Evolutionary conservation across 2,329 filamentous ascomycete genomes (phyloP).

Genomic region (Nemania serpens): DNA sequence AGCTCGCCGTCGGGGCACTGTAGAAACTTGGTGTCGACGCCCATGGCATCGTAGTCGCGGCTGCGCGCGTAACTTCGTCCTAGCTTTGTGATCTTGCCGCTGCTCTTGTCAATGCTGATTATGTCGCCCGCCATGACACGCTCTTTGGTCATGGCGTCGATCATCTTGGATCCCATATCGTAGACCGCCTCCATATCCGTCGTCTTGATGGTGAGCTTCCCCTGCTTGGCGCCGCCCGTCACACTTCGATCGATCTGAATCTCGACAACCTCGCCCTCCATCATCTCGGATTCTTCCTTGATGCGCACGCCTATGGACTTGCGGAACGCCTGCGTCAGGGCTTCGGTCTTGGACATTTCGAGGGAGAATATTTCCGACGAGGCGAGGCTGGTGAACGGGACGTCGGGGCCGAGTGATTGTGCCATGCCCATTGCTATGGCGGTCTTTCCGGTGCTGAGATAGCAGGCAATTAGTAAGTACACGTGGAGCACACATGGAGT

Average conservation of each 20-base stretch:
- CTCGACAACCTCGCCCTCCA: conserved; percentile 98
- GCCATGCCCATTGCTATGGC: conserved; percentile 99
- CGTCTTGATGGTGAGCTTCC: conserved; percentile 98
- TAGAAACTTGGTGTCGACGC: conserved; percentile 95
- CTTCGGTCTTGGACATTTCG: conserved; percentile 99
- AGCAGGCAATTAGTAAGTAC: conserved; percentile 22
- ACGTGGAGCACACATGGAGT: not conserved
- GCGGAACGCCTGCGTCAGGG: conserved; percentile 96
- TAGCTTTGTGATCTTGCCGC: conserved; percentile 96
- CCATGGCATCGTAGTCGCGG: conserved; percentile 98
- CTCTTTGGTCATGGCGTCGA: conserved; percentile 99
- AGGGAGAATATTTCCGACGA: conserved; percentile 98
- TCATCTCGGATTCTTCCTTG: conserved; percentile 98
- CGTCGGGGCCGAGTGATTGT: conserved; percentile 89
- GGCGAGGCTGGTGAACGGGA: conserved; percentile 94
- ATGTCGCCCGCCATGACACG: conserved; percentile 98
- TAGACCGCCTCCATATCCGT: conserved; percentile 99
- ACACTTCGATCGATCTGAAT: conserved; percentile 98
- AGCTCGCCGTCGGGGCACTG: conserved; percentile 97
- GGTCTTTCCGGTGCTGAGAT: conserved; percentile 86
- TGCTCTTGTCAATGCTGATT: conserved; percentile 98
- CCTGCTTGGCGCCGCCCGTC: conserved; percentile 95
- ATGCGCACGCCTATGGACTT: conserved; percentile 98
- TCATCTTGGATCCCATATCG: conserved; percentile 99
- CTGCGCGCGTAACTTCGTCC: conserved; percentile 93